phyloP scores from a whole-genome alignment of 2,329 filamentous ascomycete species.

The Endoconidiophora polonica region DNA sequence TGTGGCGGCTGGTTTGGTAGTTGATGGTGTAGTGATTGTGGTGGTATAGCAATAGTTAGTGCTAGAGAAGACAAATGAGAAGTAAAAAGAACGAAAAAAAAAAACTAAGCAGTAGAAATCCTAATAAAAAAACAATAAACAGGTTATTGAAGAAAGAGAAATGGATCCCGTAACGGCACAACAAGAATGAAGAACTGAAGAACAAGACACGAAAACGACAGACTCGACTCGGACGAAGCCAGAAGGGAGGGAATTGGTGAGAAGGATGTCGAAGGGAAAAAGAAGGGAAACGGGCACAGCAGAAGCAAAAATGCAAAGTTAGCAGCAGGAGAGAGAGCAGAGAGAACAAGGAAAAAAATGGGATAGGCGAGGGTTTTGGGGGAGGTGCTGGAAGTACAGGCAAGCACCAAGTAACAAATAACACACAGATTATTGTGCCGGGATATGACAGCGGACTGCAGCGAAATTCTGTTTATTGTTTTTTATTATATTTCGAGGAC shows the following conservation, averaged over 20 bases:
- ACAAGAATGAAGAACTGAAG: constrained; percentile 1
- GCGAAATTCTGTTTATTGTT: no score
- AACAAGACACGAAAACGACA: constrained; percentile 6
- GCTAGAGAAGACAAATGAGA: not conserved
- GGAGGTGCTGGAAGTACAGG: not conserved
- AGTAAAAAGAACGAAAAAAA: constrained; percentile 2
- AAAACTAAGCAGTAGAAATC: not conserved
- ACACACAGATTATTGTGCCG: not conserved
- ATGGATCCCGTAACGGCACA: not conserved
- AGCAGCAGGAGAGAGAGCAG: not conserved
- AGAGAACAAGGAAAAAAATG: constrained; percentile 1
- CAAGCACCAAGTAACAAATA: not conserved
- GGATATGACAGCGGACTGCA: not conserved
- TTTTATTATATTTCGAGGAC: no score
- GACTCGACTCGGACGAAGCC: constrained; percentile 3
- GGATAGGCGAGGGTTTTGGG: not conserved
- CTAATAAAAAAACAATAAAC: not conserved
- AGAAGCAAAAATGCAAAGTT: not conserved
- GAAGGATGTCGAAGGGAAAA: not conserved
- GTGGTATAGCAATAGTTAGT: not conserved
- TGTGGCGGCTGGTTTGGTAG: not conserved
- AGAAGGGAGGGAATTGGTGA: not conserved
- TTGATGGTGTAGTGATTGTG: not conserved
- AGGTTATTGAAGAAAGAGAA: not conserved
- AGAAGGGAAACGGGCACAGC: constrained; percentile 2